Percentiles rank a stretch among this genome's conserved stretches.
phyloP scores from a whole-genome alignment of 2,329 filamentous ascomycete species.

The Ophiostoma montium region DNA sequence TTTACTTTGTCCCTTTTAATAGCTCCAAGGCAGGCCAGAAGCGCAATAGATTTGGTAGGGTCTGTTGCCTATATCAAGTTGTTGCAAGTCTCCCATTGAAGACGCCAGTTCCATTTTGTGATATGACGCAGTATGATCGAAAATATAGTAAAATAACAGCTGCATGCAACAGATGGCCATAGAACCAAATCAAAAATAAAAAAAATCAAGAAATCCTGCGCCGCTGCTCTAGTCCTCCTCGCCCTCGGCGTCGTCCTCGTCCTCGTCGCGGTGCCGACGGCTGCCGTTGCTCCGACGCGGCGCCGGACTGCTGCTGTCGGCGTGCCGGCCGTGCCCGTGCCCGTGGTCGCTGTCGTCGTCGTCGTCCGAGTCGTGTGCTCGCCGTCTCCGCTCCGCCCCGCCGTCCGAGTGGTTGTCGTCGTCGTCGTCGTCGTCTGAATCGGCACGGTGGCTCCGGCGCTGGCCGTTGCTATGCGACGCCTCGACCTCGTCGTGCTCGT shows the following conservation, averaged over 20 bases:
- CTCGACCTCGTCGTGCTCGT: constrained; percentile 6
- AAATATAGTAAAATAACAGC: too few species aligned
- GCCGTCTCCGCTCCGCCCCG: background rate
- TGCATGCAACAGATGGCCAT: too few species aligned
- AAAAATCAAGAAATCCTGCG: too few species aligned
- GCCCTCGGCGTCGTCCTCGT: constrained; percentile 29
- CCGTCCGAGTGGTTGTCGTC: background rate
- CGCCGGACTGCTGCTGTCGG: constrained; percentile 8
- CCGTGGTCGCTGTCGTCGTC: background rate
- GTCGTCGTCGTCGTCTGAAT: constrained; percentile 1
- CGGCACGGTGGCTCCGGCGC: background rate
- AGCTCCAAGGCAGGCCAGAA: too few species aligned
- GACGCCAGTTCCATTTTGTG: too few species aligned
- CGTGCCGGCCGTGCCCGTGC: constrained; percentile 10
- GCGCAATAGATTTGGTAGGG: too few species aligned
- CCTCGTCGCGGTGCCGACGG: constrained; percentile 5
- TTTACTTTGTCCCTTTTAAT: too few species aligned
- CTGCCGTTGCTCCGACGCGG: constrained; percentile 10
- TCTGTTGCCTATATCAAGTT: too few species aligned
- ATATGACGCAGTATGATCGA: too few species aligned
- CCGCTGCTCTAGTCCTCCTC: constrained; percentile 34
- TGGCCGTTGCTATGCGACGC: background rate
- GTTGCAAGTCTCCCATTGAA: too few species aligned
- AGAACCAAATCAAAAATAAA: too few species aligned
- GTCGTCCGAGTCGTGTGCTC: constrained; percentile 4